A percentile compares a stretch with the other conserved stretches of the same genome.
Evolutionary conservation across 164 flowering plant species (phyloP).

Genomic region (Aristolochia contorta): DNA sequence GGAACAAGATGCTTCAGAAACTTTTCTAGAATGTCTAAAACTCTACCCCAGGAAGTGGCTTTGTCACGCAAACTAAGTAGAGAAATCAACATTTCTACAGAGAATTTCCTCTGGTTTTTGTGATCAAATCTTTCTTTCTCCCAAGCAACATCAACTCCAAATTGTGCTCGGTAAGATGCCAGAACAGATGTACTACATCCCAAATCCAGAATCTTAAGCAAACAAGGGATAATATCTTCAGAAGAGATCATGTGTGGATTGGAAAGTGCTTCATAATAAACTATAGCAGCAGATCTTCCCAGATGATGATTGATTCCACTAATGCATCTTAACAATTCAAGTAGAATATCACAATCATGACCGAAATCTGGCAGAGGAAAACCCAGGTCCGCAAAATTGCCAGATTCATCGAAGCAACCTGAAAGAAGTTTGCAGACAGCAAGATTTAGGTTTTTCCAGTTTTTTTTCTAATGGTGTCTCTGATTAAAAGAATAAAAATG

Average conservation of each 20-base stretch:
- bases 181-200: slow-evolving; percentile 47
- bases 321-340: slow-evolving; percentile 53
- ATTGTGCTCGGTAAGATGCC: slow-evolving; percentile 26
- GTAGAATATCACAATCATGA: slow-evolving; percentile 44
- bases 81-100: slow-evolving; percentile 60
- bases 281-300: slow-evolving; percentile 61
- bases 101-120: slow-evolving; percentile 63
- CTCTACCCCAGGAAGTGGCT: slow-evolving; percentile 57
- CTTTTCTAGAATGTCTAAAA: slow-evolving; percentile 54
- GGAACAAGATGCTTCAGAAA: slow-evolving; percentile 71
- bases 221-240: slow-evolving; percentile 52
- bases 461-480: too few relatives aligned
- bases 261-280: slow-evolving; percentile 61
- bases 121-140: slow-evolving; percentile 53
- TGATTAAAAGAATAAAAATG: too few relatives aligned
- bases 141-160: slow-evolving; percentile 51
- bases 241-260: slow-evolving; percentile 29
- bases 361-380: slow-evolving; percentile 31
- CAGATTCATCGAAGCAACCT: slow-evolving; percentile 51
- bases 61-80: slow-evolving; percentile 45
- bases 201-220: slow-evolving; percentile 61
- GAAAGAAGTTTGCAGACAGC: slow-evolving; percentile 2
- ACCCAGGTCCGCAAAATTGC: slow-evolving; percentile 29
- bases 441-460: too few relatives aligned
- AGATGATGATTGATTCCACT: slow-evolving; percentile 49